Evolutionary conservation across 2,329 filamentous ascomycete genomes (phyloP), one percentile per base, ranked within the genome.

Genomic region (Ampelomyces quisqualis): DNA sequence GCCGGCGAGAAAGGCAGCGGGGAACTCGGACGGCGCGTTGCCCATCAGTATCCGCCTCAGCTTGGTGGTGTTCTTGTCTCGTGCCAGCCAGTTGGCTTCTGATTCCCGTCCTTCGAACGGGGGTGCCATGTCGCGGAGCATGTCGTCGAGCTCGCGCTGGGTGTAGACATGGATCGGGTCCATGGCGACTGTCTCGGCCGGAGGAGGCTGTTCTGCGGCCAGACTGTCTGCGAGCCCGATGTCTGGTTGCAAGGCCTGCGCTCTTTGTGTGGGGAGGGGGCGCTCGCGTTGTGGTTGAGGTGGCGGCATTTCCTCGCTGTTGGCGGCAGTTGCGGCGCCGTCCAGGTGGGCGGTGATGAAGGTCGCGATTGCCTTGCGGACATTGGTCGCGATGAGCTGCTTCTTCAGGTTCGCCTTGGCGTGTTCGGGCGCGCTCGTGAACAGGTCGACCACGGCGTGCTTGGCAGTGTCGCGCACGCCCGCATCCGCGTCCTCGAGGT

Each of bases 321-420:
- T 43, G 17, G 47, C 27, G 2, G 24, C 10, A 9, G 26, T 73
- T 77, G 5, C 78, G 79, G 38, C 95, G 78, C 85, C 80, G 4
- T 79, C 82, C 32, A 96, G 80, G 49, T 86, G 84, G 40, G 86
- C 80, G 31, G 90, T 78, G 47, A 97, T 93, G 49, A 86, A 85
- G 40, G 84, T 80, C 48, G 88, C 85, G 58, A 95, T 96, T 10
- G 88, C 85, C 47, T 89, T 88, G 29, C 91, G 82, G 34, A 97
- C 88, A 59, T 89, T 89, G 67, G 87, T 86, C 58, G 82, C 83
- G 63, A 86, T 85, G 45, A 97, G 75, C 69, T 95, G 89, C 62
- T 82, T 86, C 72, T 93, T 93, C 22, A 97, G 73, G 60, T 96
- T 90, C 2, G 86, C 86, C 67, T 95, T 95, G 34, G 90, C 91